Evolutionary conservation across 139 green algal genomes (phyloP).

Genomic region (Closterium sp.): DNA sequence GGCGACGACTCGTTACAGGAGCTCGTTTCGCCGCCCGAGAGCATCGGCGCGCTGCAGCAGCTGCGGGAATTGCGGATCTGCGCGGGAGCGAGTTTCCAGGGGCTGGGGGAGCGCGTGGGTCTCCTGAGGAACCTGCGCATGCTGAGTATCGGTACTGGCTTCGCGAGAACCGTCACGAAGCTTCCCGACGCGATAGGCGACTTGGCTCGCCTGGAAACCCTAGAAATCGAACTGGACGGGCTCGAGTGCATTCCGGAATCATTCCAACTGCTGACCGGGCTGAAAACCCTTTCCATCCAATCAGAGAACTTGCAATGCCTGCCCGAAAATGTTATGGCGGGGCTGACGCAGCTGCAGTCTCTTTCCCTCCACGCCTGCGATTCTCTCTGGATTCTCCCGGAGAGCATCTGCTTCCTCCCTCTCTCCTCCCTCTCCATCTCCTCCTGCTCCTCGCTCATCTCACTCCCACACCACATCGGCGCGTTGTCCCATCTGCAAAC

Average conservation of each 20-base stretch:
- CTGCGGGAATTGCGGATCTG: not conserved
- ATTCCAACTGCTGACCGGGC: not conserved
- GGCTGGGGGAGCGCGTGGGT: not conserved
- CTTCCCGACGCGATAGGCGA: not conserved
- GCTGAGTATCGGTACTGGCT: not conserved
- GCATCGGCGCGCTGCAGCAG: not conserved
- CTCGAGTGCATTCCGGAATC: not conserved
- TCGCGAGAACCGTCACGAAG: not conserved
- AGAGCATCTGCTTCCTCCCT: not conserved
- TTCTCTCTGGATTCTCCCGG: not conserved
- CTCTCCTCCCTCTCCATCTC: not conserved
- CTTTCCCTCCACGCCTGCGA: not conserved
- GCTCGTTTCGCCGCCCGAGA: not conserved
- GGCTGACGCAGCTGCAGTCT: not conserved
- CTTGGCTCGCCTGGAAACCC: not conserved
- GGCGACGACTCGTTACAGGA: not conserved
- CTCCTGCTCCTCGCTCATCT: not conserved
- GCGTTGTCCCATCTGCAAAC: not conserved
- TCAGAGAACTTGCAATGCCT: not conserved
- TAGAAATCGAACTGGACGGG: not conserved
- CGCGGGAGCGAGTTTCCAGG: not conserved
- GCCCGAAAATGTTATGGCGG: not conserved
- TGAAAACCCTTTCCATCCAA: not conserved
- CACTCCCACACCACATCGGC: not conserved
- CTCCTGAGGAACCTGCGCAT: not conserved